Conservation (phyloP, 805 yeast species). For the Yamadazyma nakazawae region DNA sequence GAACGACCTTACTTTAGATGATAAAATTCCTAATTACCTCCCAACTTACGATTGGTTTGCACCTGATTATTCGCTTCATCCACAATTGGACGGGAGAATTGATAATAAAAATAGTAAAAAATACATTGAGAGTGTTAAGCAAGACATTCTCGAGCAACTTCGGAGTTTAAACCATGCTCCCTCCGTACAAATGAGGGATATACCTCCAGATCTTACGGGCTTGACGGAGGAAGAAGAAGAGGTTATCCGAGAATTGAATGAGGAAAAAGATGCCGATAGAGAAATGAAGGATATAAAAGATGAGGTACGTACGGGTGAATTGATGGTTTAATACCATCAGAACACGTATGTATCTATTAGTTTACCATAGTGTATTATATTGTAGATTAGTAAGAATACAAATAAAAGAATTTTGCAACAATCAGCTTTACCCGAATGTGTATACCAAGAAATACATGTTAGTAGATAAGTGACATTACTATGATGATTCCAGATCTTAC, state of each 20-base stretch:
- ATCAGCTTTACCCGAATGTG: not conserved
- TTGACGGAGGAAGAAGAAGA: constrained; percentile 43
- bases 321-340: constrained; percentile 1
- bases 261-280: constrained; percentile 22
- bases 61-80: constrained; percentile 89
- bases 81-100: constrained; percentile 53
- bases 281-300: constrained; percentile 18
- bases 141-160: constrained; percentile 75
- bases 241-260: constrained; percentile 34
- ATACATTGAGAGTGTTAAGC: constrained; percentile 75
- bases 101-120: constrained; percentile 85
- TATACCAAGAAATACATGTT: too few relatives aligned
- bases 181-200: constrained; percentile 85
- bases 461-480: too few relatives aligned
- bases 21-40: constrained; percentile 55
- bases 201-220: constrained; percentile 65
- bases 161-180: constrained; percentile 88
- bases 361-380: not conserved
- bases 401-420: not conserved
- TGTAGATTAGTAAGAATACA: not conserved
- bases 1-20: constrained; percentile 53
- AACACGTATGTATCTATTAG: not conserved
- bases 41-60: constrained; percentile 84
- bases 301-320: constrained; percentile 20
- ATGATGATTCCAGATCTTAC: too few relatives aligned